Base-by-base conservation (phyloP, 257 asterid species). In the Mitragyna speciosa region DNA sequence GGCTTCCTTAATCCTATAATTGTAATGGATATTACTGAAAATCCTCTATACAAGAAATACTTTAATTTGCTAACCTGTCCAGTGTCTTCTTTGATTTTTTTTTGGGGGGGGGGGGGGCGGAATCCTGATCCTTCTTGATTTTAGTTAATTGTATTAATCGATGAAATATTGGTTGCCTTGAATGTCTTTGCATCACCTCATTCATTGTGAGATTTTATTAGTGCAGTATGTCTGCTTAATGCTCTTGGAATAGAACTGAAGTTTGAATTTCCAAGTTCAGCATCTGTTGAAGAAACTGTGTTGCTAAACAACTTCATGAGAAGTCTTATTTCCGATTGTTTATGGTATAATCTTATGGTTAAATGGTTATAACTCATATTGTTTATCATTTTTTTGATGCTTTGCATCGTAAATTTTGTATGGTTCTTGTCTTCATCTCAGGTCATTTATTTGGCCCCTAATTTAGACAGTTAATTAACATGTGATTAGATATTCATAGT, bases 241-340 rank as follows among this genome's bases (percentile, higher is more conserved):
- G 91, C 87, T 72, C 82, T 92, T 43, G 97, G 96, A 59, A 84
- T 94, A 84, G 98, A 91, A 87, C 96, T 97, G 6, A 83, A 87
- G 75, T 89, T 92, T 86, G 79, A 81, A 81, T 74, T 91, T 79
- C 97, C 98, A 36, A 83, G 86, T 89, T 89, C 96, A 56, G 87
- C 88, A 76, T 88, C 95, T 36, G 68, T 86, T 41, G 73, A 70
- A 33, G 92, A 94, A 88, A 78, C 89, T 59, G 76, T 89, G 80
- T 67, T 94, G 87, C 86, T 92, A 72, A 92, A 94, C 80, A 91
- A 96, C 80, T 48, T 91, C 43, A 87, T 94, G 4, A 96, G 96
- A 51, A 94, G 97, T 73, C 94, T 94, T 68, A 79, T 92, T 51
- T 89, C 96, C 5, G 98, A 94, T 87, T 94, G 91, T 78, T 81